Conservation (phyloP, 305 asterid species). For the Galium porrigens region DNA sequence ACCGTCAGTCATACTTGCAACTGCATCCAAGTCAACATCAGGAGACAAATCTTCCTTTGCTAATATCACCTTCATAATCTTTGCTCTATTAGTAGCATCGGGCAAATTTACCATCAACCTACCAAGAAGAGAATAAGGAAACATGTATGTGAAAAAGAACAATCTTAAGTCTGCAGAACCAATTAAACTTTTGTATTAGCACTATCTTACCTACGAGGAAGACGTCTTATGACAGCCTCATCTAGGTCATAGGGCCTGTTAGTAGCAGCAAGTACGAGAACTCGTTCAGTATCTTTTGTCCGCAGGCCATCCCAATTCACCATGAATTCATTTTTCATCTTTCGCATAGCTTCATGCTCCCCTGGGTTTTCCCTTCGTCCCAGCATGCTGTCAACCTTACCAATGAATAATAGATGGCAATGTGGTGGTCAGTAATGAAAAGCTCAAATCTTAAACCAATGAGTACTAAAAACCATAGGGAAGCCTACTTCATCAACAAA, state of each 20-base stretch:
- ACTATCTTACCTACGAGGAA: slow-evolving; percentile 29
- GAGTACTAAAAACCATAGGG: not conserved
- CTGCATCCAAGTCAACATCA: slow-evolving; percentile 25
- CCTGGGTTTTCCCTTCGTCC: slow-evolving; percentile 45
- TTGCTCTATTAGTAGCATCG: slow-evolving; percentile 37
- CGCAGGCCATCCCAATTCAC: slow-evolving; percentile 48
- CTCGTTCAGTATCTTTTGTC: slow-evolving; percentile 41
- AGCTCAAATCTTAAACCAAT: not conserved
- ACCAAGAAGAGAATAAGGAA: slow-evolving; percentile 9
- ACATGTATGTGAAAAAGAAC: not conserved
- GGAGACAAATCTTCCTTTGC: slow-evolving; percentile 34
- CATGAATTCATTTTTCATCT: slow-evolving; percentile 49
- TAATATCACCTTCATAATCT: slow-evolving; percentile 31
- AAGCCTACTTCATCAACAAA: slow-evolving; percentile 40
- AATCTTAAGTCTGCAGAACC: not conserved
- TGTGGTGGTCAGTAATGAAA: not conserved
- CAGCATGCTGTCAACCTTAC: slow-evolving; percentile 44
- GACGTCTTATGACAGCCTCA: slow-evolving; percentile 43
- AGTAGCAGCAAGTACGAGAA: slow-evolving; percentile 44
- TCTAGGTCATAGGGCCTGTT: slow-evolving; percentile 45
- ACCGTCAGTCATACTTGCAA: slow-evolving; percentile 35
- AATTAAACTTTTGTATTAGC: not conserved
- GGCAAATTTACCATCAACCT: slow-evolving; percentile 48
- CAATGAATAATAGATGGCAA: slow-evolving; percentile 4
- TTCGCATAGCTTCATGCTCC: slow-evolving; percentile 47